A percentile compares a stretch with the other conserved stretches of the same genome.
Evolutionary conservation across 306 rosid species (phyloP).

Genomic region (Abrus precatorius): DNA sequence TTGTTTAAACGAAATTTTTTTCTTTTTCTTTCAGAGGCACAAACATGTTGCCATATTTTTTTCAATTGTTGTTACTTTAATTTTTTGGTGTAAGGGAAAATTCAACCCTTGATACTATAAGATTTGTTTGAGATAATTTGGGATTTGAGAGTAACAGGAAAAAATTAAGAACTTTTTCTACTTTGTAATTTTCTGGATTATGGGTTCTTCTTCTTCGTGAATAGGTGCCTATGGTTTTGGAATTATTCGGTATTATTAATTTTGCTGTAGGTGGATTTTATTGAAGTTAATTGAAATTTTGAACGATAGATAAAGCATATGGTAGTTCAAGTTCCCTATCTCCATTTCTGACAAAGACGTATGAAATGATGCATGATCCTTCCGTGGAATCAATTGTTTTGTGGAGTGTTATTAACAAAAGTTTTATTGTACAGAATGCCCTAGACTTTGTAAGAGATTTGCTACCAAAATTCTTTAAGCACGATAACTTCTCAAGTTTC

Average conservation of each 20-base stretch:
- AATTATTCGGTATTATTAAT: conserved; percentile 28
- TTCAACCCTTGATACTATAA: not conserved
- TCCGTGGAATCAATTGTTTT: conserved; percentile 76
- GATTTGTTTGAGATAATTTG: conserved; percentile 10
- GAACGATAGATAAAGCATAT: conserved; percentile 85
- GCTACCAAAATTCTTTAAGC: conserved; percentile 92
- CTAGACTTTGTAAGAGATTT: conserved; percentile 78
- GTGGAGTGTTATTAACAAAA: conserved; percentile 69
- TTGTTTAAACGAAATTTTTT: no score
- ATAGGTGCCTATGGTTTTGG: conserved; percentile 14
- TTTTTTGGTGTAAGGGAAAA: not conserved
- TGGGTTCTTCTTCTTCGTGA: conserved; percentile 12
- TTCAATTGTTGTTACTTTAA: no score
- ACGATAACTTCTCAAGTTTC: conserved; percentile 96
- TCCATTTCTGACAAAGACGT: conserved; percentile 87
- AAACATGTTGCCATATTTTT: no score
- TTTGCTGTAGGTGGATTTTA: conserved; percentile 22
- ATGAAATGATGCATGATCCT: conserved; percentile 95
- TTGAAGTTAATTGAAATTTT: conserved; percentile 41
- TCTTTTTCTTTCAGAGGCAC: no score
- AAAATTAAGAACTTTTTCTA: conserved; percentile 40
- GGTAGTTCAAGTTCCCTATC: conserved; percentile 79
- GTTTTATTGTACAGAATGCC: conserved; percentile 91
- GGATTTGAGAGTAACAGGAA: conserved; percentile 15
- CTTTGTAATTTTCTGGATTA: conserved; percentile 34